Conservation (phyloP, 208 protist genomes). For the Crithidia brevicula region DNA sequence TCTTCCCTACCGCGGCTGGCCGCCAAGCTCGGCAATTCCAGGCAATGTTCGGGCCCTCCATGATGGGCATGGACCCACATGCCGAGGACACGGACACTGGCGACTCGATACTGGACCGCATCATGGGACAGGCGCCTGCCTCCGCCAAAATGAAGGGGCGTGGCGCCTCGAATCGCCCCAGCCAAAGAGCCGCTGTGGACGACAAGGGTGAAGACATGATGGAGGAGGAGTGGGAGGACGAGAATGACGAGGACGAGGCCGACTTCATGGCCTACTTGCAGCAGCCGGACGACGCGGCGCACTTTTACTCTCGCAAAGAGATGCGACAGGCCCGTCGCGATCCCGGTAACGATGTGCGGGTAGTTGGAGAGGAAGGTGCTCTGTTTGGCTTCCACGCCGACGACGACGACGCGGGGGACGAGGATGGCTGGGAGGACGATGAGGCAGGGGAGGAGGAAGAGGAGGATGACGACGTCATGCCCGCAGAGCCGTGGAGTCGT, state of each 20-base stretch:
- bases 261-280: slow-evolving; percentile 87
- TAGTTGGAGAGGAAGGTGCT: slow-evolving; percentile 33
- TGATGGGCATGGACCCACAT: slow-evolving; percentile 12
- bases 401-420: slow-evolving; percentile 31
- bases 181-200: background rate
- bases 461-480: slow-evolving; percentile 2
- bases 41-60: slow-evolving; percentile 18
- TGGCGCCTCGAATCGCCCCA: background rate
- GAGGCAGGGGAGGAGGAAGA: slow-evolving; percentile 25
- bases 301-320: slow-evolving; percentile 55
- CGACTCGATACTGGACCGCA: slow-evolving; percentile 32
- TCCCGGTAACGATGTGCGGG: slow-evolving; percentile 37
- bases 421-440: slow-evolving; percentile 19
- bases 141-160: background rate
- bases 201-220: slow-evolving; percentile 40
- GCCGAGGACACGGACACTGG: background rate
- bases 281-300: slow-evolving; percentile 59
- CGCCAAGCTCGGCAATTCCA: slow-evolving; percentile 21
- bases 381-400: slow-evolving; percentile 32
- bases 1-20: slow-evolving; percentile 12
- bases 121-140: slow-evolving; percentile 28
- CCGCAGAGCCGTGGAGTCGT: slow-evolving; percentile 34
- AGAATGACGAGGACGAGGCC: slow-evolving; percentile 49
- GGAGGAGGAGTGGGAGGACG: slow-evolving; percentile 55
- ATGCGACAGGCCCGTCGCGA: slow-evolving; percentile 45